These are phyloP conservation scores for Kluyveromyces nonfermentans DNA, from an alignment of 805 yeast species.

Conservation along the genomic window DNA sequence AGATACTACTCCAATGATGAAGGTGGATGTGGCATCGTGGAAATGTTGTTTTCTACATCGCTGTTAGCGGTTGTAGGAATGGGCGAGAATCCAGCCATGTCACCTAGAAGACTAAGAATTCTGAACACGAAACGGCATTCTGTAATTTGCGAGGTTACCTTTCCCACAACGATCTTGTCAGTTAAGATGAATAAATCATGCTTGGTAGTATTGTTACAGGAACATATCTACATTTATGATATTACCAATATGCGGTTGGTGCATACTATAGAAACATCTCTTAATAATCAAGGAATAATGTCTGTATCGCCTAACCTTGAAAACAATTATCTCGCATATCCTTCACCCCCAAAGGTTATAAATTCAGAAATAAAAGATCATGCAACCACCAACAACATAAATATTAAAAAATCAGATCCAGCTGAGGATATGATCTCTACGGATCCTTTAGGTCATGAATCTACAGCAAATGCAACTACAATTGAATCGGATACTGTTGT, in stretches of 20 bases:
- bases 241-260: conserved; percentile 58
- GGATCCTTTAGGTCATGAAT: conserved; percentile 3
- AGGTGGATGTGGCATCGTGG: conserved; percentile 57
- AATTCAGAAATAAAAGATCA: conserved; percentile 26
- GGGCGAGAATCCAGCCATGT: conserved; percentile 56
- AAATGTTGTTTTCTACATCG: conserved; percentile 71
- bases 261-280: conserved; percentile 41
- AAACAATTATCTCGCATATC: conserved; percentile 55
- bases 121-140: conserved; percentile 63
- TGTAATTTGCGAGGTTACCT: conserved; percentile 61
- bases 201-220: conserved; percentile 49
- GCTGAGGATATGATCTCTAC: conserved; percentile 2
- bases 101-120: conserved; percentile 76
- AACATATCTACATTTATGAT: conserved; percentile 65
- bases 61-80: conserved; percentile 62
- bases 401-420: conserved; percentile 5
- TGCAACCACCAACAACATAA: conserved; percentile 25
- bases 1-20: conserved; percentile 38
- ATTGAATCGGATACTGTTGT: conserved; percentile 1
- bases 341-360: conserved; percentile 58
- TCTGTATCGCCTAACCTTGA: conserved; percentile 48
- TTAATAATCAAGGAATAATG: conserved; percentile 47
- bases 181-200: conserved; percentile 60
- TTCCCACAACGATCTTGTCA: conserved; percentile 51
- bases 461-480: conserved; percentile 3